phyloP scores from a whole-genome alignment of 805 yeast genomes.

The Nakazawaea wickerhamii region DNA sequence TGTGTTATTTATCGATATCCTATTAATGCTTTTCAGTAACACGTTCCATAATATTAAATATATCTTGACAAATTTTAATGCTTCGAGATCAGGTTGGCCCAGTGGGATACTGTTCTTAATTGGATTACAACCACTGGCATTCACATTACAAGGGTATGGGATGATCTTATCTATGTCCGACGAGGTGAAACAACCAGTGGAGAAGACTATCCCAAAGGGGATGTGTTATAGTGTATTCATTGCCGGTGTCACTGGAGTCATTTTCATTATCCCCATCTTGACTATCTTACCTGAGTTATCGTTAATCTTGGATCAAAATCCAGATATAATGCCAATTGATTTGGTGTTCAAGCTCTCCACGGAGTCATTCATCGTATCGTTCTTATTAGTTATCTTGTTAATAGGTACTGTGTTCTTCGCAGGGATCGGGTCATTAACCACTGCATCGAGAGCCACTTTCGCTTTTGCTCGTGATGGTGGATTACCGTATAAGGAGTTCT shows the following conservation, averaged over 20 bases:
- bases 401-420: slow-evolving; percentile 70
- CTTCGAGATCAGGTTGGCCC: slow-evolving; percentile 73
- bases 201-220: slow-evolving; percentile 69
- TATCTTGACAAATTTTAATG: slow-evolving; percentile 64
- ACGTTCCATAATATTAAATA: slow-evolving; percentile 54
- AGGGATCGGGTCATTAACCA: slow-evolving; percentile 73
- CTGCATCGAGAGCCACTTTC: slow-evolving; percentile 78
- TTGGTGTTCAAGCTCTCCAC: slow-evolving; percentile 69
- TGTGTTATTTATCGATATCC: slow-evolving; percentile 58
- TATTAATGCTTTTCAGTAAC: slow-evolving; percentile 52
- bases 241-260: slow-evolving; percentile 63
- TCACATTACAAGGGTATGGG: slow-evolving; percentile 79
- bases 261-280: slow-evolving; percentile 67
- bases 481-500: slow-evolving; percentile 55
- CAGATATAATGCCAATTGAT: slow-evolving; percentile 74
- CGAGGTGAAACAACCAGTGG: slow-evolving; percentile 67
- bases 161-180: slow-evolving; percentile 78
- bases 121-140: slow-evolving; percentile 73
- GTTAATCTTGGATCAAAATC: slow-evolving; percentile 49
- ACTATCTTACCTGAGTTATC: slow-evolving; percentile 65
- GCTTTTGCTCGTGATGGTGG: slow-evolving; percentile 84
- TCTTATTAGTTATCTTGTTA: slow-evolving; percentile 59
- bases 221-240: slow-evolving; percentile 59
- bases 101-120: slow-evolving; percentile 64
- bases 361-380: slow-evolving; percentile 60